phyloP scores from a whole-genome alignment of 1,284 basidiomycete genomes.

The Fomitopsis palustris region DNA sequence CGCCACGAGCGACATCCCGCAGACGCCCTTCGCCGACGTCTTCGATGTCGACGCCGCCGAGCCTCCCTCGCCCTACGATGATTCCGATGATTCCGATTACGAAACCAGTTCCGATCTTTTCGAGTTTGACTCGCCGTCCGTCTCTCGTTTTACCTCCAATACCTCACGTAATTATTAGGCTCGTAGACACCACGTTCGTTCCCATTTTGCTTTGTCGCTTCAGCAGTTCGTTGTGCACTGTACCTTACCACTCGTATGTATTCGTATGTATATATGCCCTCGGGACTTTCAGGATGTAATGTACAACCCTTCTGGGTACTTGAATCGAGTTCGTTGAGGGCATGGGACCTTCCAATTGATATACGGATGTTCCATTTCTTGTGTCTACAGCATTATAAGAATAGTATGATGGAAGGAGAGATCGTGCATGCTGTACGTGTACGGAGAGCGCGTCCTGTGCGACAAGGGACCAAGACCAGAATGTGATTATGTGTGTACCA shows the following conservation, averaged over 20 bases:
- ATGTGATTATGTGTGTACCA: neutral
- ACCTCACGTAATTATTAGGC: conserved; percentile 3
- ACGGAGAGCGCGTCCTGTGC: neutral
- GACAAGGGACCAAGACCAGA: neutral
- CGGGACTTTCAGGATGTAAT: neutral
- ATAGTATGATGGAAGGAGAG: neutral
- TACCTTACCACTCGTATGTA: neutral
- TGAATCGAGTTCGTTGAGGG: no score
- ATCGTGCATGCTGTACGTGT: neutral
- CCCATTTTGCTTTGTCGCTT: neutral
- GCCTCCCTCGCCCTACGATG: conserved; percentile 34
- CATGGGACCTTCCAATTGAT: neutral
- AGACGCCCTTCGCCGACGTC: conserved; percentile 75
- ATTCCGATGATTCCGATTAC: conserved; percentile 37
- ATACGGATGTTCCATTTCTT: neutral
- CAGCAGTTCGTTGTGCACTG: neutral
- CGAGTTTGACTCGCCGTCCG: conserved; percentile 54
- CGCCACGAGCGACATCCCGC: conserved; percentile 49
- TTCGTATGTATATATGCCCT: neutral
- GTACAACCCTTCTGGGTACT: no score
- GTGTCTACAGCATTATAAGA: conserved; percentile 1
- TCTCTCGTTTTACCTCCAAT: conserved; percentile 6
- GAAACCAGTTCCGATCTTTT: conserved; percentile 70
- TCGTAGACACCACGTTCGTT: neutral
- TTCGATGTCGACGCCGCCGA: conserved; percentile 51